Percentiles rank a stretch among this genome's conserved stretches.
Evolutionary conservation across 2,329 filamentous ascomycete species (phyloP).

Genomic region (Aspergillus sp.): DNA sequence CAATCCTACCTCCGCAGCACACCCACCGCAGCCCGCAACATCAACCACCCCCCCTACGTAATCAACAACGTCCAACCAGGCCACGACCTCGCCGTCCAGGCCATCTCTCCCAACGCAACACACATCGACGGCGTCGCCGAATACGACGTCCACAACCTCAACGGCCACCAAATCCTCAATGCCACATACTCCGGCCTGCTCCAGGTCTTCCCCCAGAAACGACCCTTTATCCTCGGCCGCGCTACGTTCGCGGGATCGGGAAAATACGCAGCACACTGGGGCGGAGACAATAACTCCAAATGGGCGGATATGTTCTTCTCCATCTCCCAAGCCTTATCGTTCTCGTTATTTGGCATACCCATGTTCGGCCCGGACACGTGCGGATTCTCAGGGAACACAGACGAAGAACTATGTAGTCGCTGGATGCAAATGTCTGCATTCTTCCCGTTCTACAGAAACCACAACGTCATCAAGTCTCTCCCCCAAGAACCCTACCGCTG

Average conservation of each 20-base stretch:
- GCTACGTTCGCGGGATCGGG: conserved; percentile 75
- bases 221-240: conserved; percentile 77
- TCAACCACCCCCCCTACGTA: conserved; percentile 69
- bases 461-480: conserved; percentile 57
- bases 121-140: conserved; percentile 66
- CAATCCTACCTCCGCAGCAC: conserved; percentile 51
- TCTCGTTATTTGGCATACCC: conserved; percentile 66
- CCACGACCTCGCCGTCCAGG: conserved; percentile 65
- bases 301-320: conserved; percentile 70
- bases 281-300: conserved; percentile 64
- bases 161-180: conserved; percentile 66
- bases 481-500: conserved; percentile 67
- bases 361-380: conserved; percentile 69
- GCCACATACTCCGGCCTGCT: conserved; percentile 68
- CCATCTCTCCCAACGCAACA: conserved; percentile 69
- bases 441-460: conserved; percentile 73
- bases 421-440: conserved; percentile 70
- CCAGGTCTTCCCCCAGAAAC: conserved; percentile 56
- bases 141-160: conserved; percentile 80
- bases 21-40: conserved; percentile 56
- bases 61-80: conserved; percentile 60
- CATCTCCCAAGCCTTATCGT: conserved; percentile 70
- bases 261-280: conserved; percentile 74
- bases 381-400: conserved; percentile 62
- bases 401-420: conserved; percentile 63